Percentiles rank a stretch among this genome's conserved stretches.
Conservation (phyloP, 2,329 filamentous ascomycete genomes). For the Colletotrichum graminicola region DNA sequence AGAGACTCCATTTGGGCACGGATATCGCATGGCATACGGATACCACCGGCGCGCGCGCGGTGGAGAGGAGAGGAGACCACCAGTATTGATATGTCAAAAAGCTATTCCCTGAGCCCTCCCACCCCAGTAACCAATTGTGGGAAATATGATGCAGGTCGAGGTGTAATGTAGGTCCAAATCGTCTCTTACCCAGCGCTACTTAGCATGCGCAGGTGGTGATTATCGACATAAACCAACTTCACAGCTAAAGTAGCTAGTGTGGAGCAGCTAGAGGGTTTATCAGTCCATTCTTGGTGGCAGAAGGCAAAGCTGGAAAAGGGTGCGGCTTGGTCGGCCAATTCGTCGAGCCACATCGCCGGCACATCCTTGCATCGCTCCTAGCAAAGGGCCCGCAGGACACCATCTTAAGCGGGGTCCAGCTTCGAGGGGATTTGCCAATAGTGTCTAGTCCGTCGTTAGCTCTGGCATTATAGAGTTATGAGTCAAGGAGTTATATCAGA, state of each 20-base stretch:
- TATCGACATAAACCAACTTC: neutral
- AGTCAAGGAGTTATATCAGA: slow-evolving; percentile 12
- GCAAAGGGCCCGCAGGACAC: slow-evolving; percentile 28
- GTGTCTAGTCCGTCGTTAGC: slow-evolving; percentile 6
- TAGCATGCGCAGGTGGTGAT: neutral
- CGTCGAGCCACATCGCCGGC: slow-evolving; percentile 19
- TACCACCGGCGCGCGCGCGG: neutral
- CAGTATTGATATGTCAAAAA: neutral
- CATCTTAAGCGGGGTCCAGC: slow-evolving; percentile 15
- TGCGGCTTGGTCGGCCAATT: slow-evolving; percentile 37
- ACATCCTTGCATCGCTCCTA: slow-evolving; percentile 30
- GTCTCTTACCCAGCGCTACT: slow-evolving; percentile 2
- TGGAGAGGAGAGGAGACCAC: neutral
- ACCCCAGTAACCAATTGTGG: neutral
- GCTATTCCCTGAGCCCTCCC: neutral
- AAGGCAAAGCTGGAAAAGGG: neutral
- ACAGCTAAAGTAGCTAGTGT: neutral
- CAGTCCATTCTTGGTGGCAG: neutral
- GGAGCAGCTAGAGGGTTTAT: neutral
- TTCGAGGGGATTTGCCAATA: neutral
- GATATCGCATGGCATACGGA: neutral
- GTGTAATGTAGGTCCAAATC: slow-evolving; percentile 3
- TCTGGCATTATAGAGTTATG: neutral
- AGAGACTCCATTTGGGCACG: neutral
- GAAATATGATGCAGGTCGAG: neutral